Base-by-base conservation (phyloP, 805 yeast genomes). In the Nakazawaea wickerhamii region DNA sequence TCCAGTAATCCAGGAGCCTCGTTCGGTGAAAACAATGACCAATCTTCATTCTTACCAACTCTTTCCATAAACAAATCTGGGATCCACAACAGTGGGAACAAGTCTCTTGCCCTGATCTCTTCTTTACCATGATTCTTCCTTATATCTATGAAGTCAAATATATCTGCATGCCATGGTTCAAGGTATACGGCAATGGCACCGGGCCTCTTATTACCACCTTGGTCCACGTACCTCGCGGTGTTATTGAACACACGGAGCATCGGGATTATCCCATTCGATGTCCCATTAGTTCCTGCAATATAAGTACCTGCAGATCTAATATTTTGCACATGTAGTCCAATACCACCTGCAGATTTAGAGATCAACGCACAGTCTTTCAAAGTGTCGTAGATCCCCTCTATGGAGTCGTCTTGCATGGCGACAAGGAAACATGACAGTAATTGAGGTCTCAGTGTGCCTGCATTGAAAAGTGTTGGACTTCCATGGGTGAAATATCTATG, bases 121-220 rank as follows among this genome's bases (percentile, higher is more conserved):
- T 76, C 82, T 55, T 76, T 76, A 53, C 82, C 82, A 56, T 76
- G 81, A 56, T 76, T 76, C 62, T 76, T 76, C 60, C 81, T 67
- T 49, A 76, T 71, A 54, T 76, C 81, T 44, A 76, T 67, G 50
- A 76, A 75, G 45, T 76, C 81, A 51, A 76, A 71, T 48, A 76
- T 68, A 56, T 76, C 81, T 6, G 79, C 61, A 55, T 76, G 82
- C 82, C 82, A 76, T 55, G 82, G 81, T 60, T 76, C 82, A 40
- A 75, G 56, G 58, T 76, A 76, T 41, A 76, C 59, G 17, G 81
- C 81, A 58, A 76, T 74, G 11, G 81, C 81, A 55, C 82, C 82
- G 13, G 82, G 82, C 59, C 82, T 64, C 61, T 76, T 76, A 60
- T 76, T 76, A 51, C 82, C 82, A 57, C 82, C 82, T 60, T 76